Conservation (phyloP, 768 basidiomycete genomes). For the Boletus pseudopeckii region DNA sequence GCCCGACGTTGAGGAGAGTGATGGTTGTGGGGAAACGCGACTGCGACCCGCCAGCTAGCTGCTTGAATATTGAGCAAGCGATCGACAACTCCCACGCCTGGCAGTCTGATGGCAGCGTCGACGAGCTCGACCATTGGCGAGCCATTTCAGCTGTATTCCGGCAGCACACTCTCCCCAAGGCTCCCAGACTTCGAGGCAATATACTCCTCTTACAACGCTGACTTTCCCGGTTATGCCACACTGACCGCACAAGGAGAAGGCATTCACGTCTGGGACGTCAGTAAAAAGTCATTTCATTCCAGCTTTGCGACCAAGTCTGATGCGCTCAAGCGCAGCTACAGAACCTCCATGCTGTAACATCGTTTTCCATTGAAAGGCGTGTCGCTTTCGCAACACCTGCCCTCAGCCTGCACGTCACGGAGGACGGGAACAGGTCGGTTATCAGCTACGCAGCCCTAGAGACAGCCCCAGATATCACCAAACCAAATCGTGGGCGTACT, state of each 20-base stretch:
- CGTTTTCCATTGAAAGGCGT: conserved; percentile 68
- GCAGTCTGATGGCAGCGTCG: conserved; percentile 7
- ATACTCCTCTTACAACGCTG: conserved; percentile 16
- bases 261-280: conserved; percentile 70
- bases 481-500: conserved; percentile 43
- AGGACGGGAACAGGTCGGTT: conserved; percentile 36
- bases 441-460: conserved; percentile 56
- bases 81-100: conserved; percentile 23
- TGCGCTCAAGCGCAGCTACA: conserved; percentile 43
- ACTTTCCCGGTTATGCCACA: conserved; percentile 56
- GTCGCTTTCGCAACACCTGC: conserved; percentile 60
- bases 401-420: conserved; percentile 37
- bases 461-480: conserved; percentile 42
- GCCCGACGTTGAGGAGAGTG: neutral
- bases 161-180: conserved; percentile 18
- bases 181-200: conserved; percentile 3
- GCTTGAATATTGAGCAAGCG: neutral
- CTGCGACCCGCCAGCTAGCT: neutral
- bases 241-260: conserved; percentile 72
- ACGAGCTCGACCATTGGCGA: conserved; percentile 32
- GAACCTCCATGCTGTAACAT: conserved; percentile 60
- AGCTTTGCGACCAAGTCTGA: conserved; percentile 7
- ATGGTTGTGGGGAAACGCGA: conserved; percentile 2
- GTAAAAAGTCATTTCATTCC: conserved; percentile 19
- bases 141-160: conserved; percentile 28